Evolutionary conservation across 306 rosid genomes (phyloP), one percentile per base, ranked within the genome.

Genomic region (Lotus japonicus): DNA sequence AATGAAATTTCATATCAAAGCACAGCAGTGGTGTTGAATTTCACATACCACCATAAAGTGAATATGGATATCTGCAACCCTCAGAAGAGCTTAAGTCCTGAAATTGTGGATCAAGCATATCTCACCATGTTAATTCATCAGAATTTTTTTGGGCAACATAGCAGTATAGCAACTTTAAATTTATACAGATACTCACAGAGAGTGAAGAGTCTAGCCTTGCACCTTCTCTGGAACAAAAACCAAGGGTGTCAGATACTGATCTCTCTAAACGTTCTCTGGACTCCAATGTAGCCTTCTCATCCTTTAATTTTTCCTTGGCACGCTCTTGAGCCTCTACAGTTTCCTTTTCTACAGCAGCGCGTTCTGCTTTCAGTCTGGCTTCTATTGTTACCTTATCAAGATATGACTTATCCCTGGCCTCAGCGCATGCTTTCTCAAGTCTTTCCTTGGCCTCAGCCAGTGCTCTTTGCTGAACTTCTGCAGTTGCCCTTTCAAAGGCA

Each of bases 261-360:
- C 95, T 88, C 78, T 77, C 91, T 18, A 91, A 69, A 33, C 85
- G 80, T 36, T 87, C 97, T 66, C 85, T 84, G 45, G 82, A 79
- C 70, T 82, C 90, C 58, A 71, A 82, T 43, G 77, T 83, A 74
- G 81, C 81, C 81, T 85, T 83, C 68, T 88, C 92, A 77, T 77
- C 84, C 81, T 81, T 88, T 26, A 66, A 83, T 73, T 76, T 91
- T 73, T 80, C 97, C 59, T 75, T 82, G 11, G 96, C 91, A 69
- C 94, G 92, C 76, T 88, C 95, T 66, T 95, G 83, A 65, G 95
- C 97, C 87, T 91, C 95, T 64, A 80, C 85, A 61, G 85, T 88
- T 64, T 90, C 97, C 80, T 92, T 79, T 77, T 90, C 97, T 56
- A 88, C 87, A 41, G 95, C 89, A 42, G 85, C 87, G 58, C 95